Percentiles rank a stretch among this genome's conserved stretches.
Evolutionary conservation across 2,329 filamentous ascomycete genomes (phyloP).

Genomic region (Aspergillus carbonarius): DNA sequence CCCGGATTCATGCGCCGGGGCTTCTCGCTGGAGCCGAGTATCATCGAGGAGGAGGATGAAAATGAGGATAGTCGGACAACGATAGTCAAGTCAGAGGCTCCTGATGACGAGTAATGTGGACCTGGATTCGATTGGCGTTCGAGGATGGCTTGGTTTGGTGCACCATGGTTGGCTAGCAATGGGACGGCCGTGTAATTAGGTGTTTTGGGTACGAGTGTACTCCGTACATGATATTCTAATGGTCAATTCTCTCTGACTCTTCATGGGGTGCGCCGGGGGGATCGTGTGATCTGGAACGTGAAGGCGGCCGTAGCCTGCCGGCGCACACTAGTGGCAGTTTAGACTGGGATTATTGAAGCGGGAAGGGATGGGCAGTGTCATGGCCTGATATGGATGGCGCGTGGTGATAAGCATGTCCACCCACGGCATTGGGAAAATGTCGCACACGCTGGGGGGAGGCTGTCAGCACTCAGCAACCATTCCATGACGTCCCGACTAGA

Average conservation of each 20-base stretch:
- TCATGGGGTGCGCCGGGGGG: background rate
- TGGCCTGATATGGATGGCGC: constrained; percentile 11
- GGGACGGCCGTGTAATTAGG: background rate
- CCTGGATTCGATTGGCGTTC: constrained; percentile 20
- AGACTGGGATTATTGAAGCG: background rate
- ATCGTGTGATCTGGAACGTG: constrained; percentile 3
- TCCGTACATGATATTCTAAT: constrained; percentile 8
- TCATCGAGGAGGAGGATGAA: constrained; percentile 39
- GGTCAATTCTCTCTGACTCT: too few relatives aligned
- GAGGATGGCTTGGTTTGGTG: constrained; percentile 1
- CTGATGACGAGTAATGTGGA: constrained; percentile 24
- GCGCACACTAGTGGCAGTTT: constrained; percentile 1
- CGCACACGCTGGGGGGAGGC: background rate
- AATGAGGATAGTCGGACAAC: constrained; percentile 36
- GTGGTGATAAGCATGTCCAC: background rate
- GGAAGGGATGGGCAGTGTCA: background rate
- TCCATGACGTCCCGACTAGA: too few relatives aligned
- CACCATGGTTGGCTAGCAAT: background rate
- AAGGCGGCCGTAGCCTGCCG: background rate
- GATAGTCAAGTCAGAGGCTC: constrained; percentile 33
- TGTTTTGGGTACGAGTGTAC: constrained; percentile 9
- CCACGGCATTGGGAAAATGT: background rate
- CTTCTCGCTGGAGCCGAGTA: constrained; percentile 36
- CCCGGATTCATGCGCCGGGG: constrained; percentile 23
- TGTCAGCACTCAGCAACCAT: too few relatives aligned